A percentile compares a stretch with the other conserved stretches of the same genome.
Conservation (phyloP, 169 alveolate genomes). For the Amoebophrya sp. region DNA sequence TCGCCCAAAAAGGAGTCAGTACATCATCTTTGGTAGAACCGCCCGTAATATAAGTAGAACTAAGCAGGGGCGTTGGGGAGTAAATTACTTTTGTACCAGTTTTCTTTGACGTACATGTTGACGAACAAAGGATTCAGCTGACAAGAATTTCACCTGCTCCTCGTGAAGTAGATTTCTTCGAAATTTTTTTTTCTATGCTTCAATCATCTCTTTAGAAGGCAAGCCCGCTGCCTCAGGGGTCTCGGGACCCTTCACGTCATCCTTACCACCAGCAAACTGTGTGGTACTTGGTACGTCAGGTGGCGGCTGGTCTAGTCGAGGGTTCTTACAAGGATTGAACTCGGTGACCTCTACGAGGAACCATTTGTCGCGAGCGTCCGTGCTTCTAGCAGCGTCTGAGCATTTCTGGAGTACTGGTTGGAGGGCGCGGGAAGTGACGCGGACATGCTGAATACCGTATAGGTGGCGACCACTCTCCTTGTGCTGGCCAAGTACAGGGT, state of each 20-base stretch:
- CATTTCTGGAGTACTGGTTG: background rate
- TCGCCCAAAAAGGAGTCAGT: too few species aligned
- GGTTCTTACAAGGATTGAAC: slow-evolving; percentile 14
- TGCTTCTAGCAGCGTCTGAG: background rate
- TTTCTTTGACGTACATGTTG: too few species aligned
- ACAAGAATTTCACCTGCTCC: too few species aligned
- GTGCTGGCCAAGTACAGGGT: background rate
- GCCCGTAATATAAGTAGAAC: too few species aligned
- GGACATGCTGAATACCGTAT: background rate
- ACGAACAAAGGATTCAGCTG: too few species aligned
- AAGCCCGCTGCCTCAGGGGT: background rate
- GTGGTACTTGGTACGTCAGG: background rate
- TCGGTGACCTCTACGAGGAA: slow-evolving; percentile 18
- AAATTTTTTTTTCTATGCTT: too few species aligned
- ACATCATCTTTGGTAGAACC: too few species aligned
- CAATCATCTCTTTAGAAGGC: background rate
- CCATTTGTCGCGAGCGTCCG: slow-evolving; percentile 15
- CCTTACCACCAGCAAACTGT: background rate
- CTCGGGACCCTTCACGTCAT: background rate
- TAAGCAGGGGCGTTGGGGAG: too few species aligned
- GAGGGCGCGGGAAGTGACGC: background rate
- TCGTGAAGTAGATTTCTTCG: too few species aligned
- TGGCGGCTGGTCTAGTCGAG: background rate
- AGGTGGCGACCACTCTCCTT: background rate
- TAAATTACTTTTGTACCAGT: too few species aligned